A percentile compares a stretch with the other conserved stretches of the same genome.
Evolutionary conservation across 108 stramenopile genomes (phyloP).

Genomic region (Parietichytrium sp.): DNA sequence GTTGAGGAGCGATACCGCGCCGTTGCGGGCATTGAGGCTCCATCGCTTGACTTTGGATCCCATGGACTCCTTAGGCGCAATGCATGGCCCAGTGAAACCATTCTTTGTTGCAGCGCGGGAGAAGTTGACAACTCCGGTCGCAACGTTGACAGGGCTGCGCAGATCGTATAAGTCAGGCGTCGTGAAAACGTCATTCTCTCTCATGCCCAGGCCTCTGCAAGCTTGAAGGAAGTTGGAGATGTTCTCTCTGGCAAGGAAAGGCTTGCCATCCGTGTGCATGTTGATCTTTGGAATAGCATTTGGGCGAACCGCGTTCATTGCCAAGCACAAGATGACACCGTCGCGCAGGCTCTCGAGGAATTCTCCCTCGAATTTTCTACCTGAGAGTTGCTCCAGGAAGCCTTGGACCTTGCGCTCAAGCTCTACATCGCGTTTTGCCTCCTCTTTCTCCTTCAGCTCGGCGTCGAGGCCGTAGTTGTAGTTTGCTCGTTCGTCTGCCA

Average conservation of each 20-base stretch:
- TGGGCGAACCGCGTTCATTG: slow-evolving; percentile 1
- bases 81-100: slow-evolving; percentile 29
- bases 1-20: neutral
- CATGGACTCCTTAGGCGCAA: slow-evolving; percentile 16
- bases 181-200: neutral
- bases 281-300: slow-evolving; percentile 26
- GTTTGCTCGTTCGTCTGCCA: neutral
- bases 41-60: slow-evolving; percentile 9
- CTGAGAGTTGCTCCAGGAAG: slow-evolving; percentile 1
- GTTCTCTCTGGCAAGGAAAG: slow-evolving; percentile 26
- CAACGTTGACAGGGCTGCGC: neutral
- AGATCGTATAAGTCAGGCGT: slow-evolving; percentile 17
- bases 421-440: neutral
- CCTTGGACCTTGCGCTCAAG: slow-evolving; percentile 15
- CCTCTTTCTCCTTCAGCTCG: slow-evolving; percentile 26
- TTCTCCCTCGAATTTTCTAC: neutral
- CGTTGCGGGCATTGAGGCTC: neutral
- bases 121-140: neutral
- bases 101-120: neutral
- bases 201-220: slow-evolving; percentile 2
- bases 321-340: slow-evolving; percentile 22
- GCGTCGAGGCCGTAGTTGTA: slow-evolving; percentile 33
- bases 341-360: slow-evolving; percentile 10
- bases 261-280: slow-evolving; percentile 25
- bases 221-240: slow-evolving; percentile 26